These are phyloP conservation scores for Amylocarpus encephaloides DNA, from an alignment of 2,329 filamentous ascomycete genomes.

Conservation along the genomic window DNA sequence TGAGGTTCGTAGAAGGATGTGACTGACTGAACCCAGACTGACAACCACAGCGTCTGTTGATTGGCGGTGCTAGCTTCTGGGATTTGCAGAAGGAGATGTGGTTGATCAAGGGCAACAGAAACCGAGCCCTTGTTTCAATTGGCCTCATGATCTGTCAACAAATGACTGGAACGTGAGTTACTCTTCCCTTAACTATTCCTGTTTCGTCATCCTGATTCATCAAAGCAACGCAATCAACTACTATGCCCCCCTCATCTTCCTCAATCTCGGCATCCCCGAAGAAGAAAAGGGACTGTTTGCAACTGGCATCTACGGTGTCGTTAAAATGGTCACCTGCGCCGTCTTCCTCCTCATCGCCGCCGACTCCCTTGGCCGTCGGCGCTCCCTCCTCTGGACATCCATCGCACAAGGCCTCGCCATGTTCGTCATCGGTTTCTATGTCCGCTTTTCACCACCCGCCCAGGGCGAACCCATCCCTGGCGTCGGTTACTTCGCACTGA, in stretches of 20 bases:
- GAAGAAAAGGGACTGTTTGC: conserved; percentile 59
- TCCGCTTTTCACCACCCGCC: conserved; percentile 54
- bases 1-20: conserved; percentile 33
- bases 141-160: conserved; percentile 57
- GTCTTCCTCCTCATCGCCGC: conserved; percentile 61
- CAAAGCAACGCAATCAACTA: conserved; percentile 48
- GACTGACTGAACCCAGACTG: no score
- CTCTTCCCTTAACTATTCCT: background rate
- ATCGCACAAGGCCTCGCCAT: conserved; percentile 56
- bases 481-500: conserved; percentile 63
- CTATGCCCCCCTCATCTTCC: conserved; percentile 60
- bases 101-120: conserved; percentile 50
- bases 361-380: conserved; percentile 61
- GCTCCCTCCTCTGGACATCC: conserved; percentile 56
- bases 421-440: conserved; percentile 67
- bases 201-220: background rate
- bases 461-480: conserved; percentile 48
- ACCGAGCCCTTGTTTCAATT: conserved; percentile 59
- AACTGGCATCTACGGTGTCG: conserved; percentile 66
- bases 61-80: conserved; percentile 42
- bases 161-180: conserved; percentile 51
- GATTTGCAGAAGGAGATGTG: conserved; percentile 57
- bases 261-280: conserved; percentile 52
- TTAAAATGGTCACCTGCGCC: conserved; percentile 60
- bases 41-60: conserved; percentile 30